Conservation (phyloP, 306 rosid species). For the Inga oerstediana region DNA sequence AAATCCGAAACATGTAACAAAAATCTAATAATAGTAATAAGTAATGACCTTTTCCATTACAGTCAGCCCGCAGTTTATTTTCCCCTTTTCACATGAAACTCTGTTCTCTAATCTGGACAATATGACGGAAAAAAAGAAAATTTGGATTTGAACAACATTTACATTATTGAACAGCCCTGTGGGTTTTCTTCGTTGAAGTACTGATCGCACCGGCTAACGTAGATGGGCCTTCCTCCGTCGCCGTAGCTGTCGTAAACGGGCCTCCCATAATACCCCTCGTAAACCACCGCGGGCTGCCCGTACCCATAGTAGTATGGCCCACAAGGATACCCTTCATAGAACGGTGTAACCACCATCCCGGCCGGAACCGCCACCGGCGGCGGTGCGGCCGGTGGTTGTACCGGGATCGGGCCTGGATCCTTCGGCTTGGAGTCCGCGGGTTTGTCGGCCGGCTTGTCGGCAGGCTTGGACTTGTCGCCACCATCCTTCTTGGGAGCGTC, state of each 20-base stretch:
- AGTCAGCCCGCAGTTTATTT: background rate
- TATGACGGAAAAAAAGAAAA: background rate
- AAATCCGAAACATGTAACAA: background rate
- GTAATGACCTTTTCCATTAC: background rate
- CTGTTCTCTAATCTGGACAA: background rate
- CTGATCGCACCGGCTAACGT: conserved; percentile 48
- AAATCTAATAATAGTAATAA: background rate
- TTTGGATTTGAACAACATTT: background rate
- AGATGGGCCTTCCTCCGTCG: conserved; percentile 39
- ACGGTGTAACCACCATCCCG: conserved; percentile 36
- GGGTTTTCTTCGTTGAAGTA: conserved; percentile 58
- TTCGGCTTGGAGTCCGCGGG: background rate
- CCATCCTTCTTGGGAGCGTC: too few species aligned
- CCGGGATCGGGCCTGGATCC: background rate
- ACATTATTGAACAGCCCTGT: conserved; percentile 56
- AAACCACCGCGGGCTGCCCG: conserved; percentile 36
- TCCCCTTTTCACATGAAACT: background rate
- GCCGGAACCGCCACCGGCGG: conserved; percentile 5
- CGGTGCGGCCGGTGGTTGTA: background rate
- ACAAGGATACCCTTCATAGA: conserved; percentile 41
- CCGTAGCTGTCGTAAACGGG: conserved; percentile 64
- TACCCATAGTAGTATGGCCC: conserved; percentile 46
- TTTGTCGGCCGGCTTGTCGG: background rate
- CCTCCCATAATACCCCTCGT: conserved; percentile 46
- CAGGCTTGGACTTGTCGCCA: conserved; percentile 6